Percentiles rank a stretch among this genome's conserved stretches.
Conservation (phyloP, 1,139 yeast species). For the Nakaseomyces sp. region DNA sequence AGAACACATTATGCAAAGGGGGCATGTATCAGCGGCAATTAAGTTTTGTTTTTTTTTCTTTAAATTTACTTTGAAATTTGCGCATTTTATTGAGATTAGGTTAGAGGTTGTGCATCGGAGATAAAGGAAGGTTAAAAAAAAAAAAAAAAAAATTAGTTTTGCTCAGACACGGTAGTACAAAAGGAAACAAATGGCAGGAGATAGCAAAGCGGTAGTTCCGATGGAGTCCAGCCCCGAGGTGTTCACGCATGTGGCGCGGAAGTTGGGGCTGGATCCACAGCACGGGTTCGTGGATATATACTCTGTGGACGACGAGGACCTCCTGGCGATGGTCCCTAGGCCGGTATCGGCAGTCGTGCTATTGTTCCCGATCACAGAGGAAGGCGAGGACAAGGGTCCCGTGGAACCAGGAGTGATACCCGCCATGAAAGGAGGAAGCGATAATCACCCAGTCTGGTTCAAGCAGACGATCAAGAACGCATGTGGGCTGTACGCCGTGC, state of each 20-base stretch:
- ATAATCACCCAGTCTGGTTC: constrained; percentile 45
- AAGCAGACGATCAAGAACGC: constrained; percentile 82
- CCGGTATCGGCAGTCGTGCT: constrained; percentile 70
- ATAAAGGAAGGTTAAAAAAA: too few relatives aligned
- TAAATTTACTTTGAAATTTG: too few relatives aligned
- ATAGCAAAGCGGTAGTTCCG: constrained; percentile 52
- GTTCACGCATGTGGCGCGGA: constrained; percentile 60
- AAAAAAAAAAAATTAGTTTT: too few relatives aligned
- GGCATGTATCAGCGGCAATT: too few relatives aligned
- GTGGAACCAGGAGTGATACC: too few relatives aligned
- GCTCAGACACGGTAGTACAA: background rate
- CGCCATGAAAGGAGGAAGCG: too few relatives aligned
- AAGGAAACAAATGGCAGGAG: background rate
- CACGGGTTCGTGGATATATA: constrained; percentile 71
- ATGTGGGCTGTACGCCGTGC: constrained; percentile 83
- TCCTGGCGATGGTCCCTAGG: constrained; percentile 69
- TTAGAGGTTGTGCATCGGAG: too few relatives aligned
- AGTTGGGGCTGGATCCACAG: constrained; percentile 56
- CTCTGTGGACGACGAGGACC: constrained; percentile 71
- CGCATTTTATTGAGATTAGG: too few relatives aligned
- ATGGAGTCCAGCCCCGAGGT: constrained; percentile 85
- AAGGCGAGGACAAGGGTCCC: background rate
- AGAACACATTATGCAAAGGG: too few relatives aligned
- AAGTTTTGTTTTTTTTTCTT: too few relatives aligned
- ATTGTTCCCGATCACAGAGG: constrained; percentile 66